Conservation (phyloP, 306 rosid species). For the Rosa rugosa region DNA sequence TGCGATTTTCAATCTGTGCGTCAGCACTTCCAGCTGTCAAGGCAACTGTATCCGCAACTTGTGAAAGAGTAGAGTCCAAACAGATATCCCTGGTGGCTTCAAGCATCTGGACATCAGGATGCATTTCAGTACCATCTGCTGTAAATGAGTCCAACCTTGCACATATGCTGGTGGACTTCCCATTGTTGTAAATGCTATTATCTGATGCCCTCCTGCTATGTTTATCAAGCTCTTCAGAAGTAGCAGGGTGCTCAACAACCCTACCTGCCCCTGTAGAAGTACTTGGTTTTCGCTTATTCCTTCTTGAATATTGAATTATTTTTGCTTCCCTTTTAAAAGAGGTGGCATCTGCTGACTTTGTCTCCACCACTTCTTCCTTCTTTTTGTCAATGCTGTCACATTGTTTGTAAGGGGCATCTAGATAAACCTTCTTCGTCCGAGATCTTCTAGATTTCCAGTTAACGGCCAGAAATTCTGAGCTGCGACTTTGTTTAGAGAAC, state of each 20-base stretch:
- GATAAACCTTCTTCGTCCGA: slow-evolving; percentile 66
- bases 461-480: slow-evolving; percentile 35
- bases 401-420: slow-evolving; percentile 33
- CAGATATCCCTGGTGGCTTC: slow-evolving; percentile 31
- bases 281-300: slow-evolving; percentile 62
- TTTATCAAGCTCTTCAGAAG: slow-evolving; percentile 32
- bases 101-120: slow-evolving; percentile 31
- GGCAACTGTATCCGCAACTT: slow-evolving; percentile 24
- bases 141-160: slow-evolving; percentile 29
- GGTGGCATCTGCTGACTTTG: slow-evolving; percentile 31
- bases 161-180: slow-evolving; percentile 41
- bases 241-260: slow-evolving; percentile 29
- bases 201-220: slow-evolving; percentile 28
- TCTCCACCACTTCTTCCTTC: slow-evolving; percentile 41
- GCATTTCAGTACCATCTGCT: slow-evolving; percentile 41
- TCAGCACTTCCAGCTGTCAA: slow-evolving; percentile 33
- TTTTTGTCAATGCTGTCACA: slow-evolving; percentile 38
- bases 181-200: slow-evolving; percentile 21
- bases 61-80: slow-evolving; percentile 26
- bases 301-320: slow-evolving; percentile 78
- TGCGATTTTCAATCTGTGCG: slow-evolving; percentile 30
- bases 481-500: slow-evolving; percentile 47
- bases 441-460: slow-evolving; percentile 73
- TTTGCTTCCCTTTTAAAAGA: slow-evolving; percentile 36
- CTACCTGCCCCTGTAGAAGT: slow-evolving; percentile 34